phyloP scores from a whole-genome alignment of 495 filamentous ascomycete species.

The Neurospora tetrasperma region DNA sequence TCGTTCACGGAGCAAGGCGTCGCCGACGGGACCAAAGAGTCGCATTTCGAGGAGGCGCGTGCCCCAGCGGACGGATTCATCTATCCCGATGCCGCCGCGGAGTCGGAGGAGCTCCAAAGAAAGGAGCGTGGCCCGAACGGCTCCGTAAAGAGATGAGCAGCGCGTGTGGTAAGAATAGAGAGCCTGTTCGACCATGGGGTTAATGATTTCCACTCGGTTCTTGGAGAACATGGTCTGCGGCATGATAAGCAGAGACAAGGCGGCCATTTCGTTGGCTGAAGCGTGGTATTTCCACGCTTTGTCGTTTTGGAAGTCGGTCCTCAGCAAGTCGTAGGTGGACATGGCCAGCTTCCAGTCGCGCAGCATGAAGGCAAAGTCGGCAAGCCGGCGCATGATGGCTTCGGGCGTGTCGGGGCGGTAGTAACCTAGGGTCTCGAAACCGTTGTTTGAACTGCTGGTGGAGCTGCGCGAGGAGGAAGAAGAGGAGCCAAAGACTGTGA shows the following conservation, averaged over 20 bases:
- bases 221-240: constrained; percentile 60
- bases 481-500: constrained; percentile 62
- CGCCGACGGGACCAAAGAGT: constrained; percentile 60
- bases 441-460: constrained; percentile 30
- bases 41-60: constrained; percentile 67
- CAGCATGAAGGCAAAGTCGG: constrained; percentile 92
- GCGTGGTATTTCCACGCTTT: constrained; percentile 96
- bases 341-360: constrained; percentile 90
- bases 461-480: constrained; percentile 29
- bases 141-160: constrained; percentile 61
- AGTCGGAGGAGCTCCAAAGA: constrained; percentile 72
- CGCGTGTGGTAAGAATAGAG: constrained; percentile 86
- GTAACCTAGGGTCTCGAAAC: constrained; percentile 75
- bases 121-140: constrained; percentile 64
- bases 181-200: constrained; percentile 76
- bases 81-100: constrained; percentile 65
- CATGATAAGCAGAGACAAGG: constrained; percentile 67
- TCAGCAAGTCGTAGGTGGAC: constrained; percentile 79
- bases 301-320: constrained; percentile 81
- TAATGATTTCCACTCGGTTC: constrained; percentile 64
- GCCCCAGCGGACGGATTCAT: constrained; percentile 82
- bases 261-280: constrained; percentile 85
- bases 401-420: constrained; percentile 79
- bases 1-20: constrained; percentile 73
- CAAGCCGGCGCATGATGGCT: constrained; percentile 84